Base-by-base conservation (phyloP, 768 basidiomycete genomes). In the Boletus sensibilis region DNA sequence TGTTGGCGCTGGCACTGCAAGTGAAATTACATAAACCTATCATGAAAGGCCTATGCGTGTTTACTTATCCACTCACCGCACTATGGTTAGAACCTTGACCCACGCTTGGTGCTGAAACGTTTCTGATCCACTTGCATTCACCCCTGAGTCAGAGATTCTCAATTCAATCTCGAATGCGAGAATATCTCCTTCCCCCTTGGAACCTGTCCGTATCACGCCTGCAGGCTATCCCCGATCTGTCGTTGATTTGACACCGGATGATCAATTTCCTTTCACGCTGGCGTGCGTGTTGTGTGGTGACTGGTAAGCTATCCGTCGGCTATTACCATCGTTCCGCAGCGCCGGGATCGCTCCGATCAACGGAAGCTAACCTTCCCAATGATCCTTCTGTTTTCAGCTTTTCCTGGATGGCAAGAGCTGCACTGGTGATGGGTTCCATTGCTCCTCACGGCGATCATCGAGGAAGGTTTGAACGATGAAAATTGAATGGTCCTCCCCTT, bases 81-180 rank as follows among this genome's bases (percentile, higher is more conserved):
- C 27, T 8, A 29, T 35, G 21, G 41, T 38, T 10, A 49, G 49
- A 31, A 50, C 41, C 45, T 54, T 46, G 57, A 60, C 53, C 56
- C 63, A 57, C 56, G 23, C 52, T 55, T 39, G 55, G 53, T 37
- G 31, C 42, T 63, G 66, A 68, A 65, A 65, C 51, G 49, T 62
- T 66, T 66, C 56, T 53, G 62, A 69, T 56, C 66, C 62, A 69
- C 67, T 39, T 33, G 41, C 8, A n/a, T 31, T 57, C 64, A 49
- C 49, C 66, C 62, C 65, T 69, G 65, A 59, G 61, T 50, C 53
- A 51, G 64, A 59, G 60, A 62, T 52, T 59, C 56, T 57, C 52
- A 57, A 65, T 67, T 60, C 50, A 56, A 48, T 69, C 60, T 63
- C 61, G 58, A 59, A 67, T 63, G 57, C 55, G 53, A 59, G 55